Percentiles rank a stretch among this genome's conserved stretches.
phyloP scores from a whole-genome alignment of 2,329 filamentous ascomycete genomes.

The Colletotrichum destructivum region DNA sequence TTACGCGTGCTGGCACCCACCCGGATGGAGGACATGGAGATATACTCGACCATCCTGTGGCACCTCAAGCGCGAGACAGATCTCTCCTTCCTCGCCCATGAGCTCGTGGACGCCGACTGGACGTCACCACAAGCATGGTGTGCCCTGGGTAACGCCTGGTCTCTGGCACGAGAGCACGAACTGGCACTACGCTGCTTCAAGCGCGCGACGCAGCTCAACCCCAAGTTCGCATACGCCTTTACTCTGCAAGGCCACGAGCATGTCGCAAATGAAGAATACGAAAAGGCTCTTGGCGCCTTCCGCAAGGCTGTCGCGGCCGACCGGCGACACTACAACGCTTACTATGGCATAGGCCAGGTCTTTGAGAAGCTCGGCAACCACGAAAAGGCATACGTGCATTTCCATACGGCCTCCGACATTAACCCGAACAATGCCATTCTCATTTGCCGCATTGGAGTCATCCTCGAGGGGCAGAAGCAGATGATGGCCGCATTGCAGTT shows the following conservation, averaged over 20 bases:
- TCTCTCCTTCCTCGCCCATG: conserved; percentile 91
- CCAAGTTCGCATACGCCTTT: conserved; percentile 94
- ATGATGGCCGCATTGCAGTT: conserved; percentile 83
- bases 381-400: conserved; percentile 92
- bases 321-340: conserved; percentile 95
- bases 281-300: conserved; percentile 92
- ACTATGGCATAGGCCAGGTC: conserved; percentile 88
- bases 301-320: conserved; percentile 89
- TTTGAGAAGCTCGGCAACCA: conserved; percentile 93
- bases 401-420: conserved; percentile 87
- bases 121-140: conserved; percentile 97
- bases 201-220: conserved; percentile 90
- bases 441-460: conserved; percentile 91
- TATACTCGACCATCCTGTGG: conserved; percentile 99
- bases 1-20: conserved; percentile 86
- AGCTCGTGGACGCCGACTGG: conserved; percentile 88
- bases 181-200: conserved; percentile 96
- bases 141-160: conserved; percentile 94
- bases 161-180: conserved; percentile 91
- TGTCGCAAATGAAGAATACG: conserved; percentile 95
- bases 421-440: conserved; percentile 95
- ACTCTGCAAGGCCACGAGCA: conserved; percentile 97
- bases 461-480: conserved; percentile 91
- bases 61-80: conserved; percentile 94
- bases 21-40: conserved; percentile 93